Evolutionary conservation across 2,329 filamentous ascomycete genomes (phyloP).

Genomic region (Penicillium sp.): DNA sequence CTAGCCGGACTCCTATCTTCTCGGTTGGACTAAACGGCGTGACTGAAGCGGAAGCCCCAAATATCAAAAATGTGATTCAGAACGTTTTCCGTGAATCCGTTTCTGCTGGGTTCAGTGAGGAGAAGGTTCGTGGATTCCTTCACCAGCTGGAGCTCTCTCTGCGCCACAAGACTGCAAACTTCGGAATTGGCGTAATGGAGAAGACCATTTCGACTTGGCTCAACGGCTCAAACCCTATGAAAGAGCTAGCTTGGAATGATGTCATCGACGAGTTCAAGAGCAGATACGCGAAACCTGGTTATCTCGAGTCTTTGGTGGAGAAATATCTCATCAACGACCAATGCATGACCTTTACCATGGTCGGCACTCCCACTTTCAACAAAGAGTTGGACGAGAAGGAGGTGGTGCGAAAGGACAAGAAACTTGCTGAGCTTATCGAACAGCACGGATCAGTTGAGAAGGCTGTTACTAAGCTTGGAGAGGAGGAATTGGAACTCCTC

Average conservation of each 20-base stretch:
- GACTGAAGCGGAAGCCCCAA: conserved; percentile 72
- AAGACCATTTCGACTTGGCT: conserved; percentile 92
- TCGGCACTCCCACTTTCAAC: conserved; percentile 73
- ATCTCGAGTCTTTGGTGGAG: conserved; percentile 80
- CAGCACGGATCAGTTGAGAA: conserved; percentile 69
- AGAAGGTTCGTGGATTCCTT: conserved; percentile 89
- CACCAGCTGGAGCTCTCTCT: conserved; percentile 91
- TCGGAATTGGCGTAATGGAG: conserved; percentile 87
- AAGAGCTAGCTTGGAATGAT: conserved; percentile 87
- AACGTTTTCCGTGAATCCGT: conserved; percentile 69
- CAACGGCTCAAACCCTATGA: conserved; percentile 88
- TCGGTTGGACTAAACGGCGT: conserved; percentile 92
- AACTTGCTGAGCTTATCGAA: conserved; percentile 69
- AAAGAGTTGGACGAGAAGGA: conserved; percentile 76
- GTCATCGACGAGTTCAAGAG: conserved; percentile 79
- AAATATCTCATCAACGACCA: conserved; percentile 89
- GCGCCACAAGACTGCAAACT: conserved; percentile 95
- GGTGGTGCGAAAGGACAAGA: conserved; percentile 67
- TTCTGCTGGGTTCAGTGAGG: conserved; percentile 77
- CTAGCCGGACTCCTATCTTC: conserved; percentile 75
- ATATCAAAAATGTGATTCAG: conserved; percentile 72
- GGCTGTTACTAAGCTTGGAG: conserved; percentile 69
- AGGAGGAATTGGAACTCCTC: conserved; percentile 76
- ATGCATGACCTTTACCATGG: conserved; percentile 91
- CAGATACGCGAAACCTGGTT: conserved; percentile 70